Percentiles rank a stretch among this genome's conserved stretches.
phyloP scores from a whole-genome alignment of 306 rosid genomes.

The Inga oerstediana region DNA sequence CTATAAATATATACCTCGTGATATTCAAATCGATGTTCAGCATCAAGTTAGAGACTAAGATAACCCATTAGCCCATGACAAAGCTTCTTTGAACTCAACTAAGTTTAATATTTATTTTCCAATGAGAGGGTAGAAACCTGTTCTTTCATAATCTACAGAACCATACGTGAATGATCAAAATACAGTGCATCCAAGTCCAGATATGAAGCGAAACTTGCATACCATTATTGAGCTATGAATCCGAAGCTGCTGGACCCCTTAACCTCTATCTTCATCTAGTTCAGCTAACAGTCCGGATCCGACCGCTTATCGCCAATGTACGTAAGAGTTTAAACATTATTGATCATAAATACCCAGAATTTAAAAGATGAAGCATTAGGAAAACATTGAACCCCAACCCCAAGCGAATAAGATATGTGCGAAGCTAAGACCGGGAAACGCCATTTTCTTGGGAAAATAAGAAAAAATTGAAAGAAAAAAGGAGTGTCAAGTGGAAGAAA shows the following conservation, averaged over 20 bases:
- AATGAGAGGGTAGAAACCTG: conserved; percentile 13
- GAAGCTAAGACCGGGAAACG: conserved; percentile 26
- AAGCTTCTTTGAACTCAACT: background rate
- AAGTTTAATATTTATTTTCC: background rate
- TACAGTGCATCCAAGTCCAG: background rate
- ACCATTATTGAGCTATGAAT: conserved; percentile 60
- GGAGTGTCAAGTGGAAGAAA: background rate
- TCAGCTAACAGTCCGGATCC: conserved; percentile 30
- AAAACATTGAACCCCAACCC: conserved; percentile 22
- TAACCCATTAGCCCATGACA: background rate
- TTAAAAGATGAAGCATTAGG: background rate
- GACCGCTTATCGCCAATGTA: conserved; percentile 21
- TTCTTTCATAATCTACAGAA: conserved; percentile 1
- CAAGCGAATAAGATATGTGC: conserved; percentile 9
- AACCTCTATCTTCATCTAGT: conserved; percentile 41
- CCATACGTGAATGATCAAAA: conserved; percentile 9
- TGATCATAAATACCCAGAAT: conserved; percentile 8
- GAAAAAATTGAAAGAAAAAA: conserved; percentile 7
- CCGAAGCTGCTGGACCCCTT: conserved; percentile 28
- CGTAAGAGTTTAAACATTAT: conserved; percentile 16
- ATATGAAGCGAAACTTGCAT: conserved; percentile 14
- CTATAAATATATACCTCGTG: background rate
- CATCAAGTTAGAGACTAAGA: background rate
- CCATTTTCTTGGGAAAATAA: conserved; percentile 14
- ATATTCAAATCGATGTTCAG: background rate